These are phyloP conservation scores for Mycena vulgaris DNA, from an alignment of 768 basidiomycete species.

Conservation along the genomic window DNA sequence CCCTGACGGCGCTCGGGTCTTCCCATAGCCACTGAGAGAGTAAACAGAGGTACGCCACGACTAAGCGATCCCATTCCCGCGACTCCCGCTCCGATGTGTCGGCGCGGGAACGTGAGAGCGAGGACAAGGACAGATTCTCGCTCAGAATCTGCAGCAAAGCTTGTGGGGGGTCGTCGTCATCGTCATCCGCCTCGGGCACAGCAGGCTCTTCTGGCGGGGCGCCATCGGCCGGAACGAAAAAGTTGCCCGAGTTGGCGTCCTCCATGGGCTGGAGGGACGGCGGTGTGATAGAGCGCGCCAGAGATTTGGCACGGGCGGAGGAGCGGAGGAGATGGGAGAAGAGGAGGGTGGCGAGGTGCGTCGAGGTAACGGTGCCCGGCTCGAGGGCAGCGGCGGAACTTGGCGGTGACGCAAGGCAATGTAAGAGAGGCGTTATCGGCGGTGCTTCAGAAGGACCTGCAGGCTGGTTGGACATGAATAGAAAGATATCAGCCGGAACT, in stretches of 20 bases:
- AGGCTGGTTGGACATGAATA: conserved; percentile 11
- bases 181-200: conserved; percentile 56
- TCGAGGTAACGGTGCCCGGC: conserved; percentile 69
- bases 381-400: conserved; percentile 67
- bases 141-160: conserved; percentile 87
- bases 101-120: conserved; percentile 81
- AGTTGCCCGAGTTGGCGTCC: conserved; percentile 55
- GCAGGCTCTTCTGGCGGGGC: conserved; percentile 54
- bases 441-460: conserved; percentile 55
- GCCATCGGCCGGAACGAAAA: conserved; percentile 87
- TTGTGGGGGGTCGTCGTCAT: conserved; percentile 77
- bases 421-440: conserved; percentile 76
- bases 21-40: conserved; percentile 98
- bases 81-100: conserved; percentile 79
- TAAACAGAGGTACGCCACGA: conserved; percentile 87
- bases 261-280: conserved; percentile 51
- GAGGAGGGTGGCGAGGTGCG: conserved; percentile 82
- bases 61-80: conserved; percentile 92
- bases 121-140: conserved; percentile 91
- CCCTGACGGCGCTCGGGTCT: conserved; percentile 88
- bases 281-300: conserved; percentile 78
- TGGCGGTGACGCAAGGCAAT: conserved; percentile 77
- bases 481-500: conserved; percentile 19
- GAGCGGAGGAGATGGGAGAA: conserved; percentile 85
- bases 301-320: conserved; percentile 73